These are phyloP conservation scores for Phytophthora brassicae DNA, from an alignment of 352 stramenopile species.

Conservation along the genomic window DNA sequence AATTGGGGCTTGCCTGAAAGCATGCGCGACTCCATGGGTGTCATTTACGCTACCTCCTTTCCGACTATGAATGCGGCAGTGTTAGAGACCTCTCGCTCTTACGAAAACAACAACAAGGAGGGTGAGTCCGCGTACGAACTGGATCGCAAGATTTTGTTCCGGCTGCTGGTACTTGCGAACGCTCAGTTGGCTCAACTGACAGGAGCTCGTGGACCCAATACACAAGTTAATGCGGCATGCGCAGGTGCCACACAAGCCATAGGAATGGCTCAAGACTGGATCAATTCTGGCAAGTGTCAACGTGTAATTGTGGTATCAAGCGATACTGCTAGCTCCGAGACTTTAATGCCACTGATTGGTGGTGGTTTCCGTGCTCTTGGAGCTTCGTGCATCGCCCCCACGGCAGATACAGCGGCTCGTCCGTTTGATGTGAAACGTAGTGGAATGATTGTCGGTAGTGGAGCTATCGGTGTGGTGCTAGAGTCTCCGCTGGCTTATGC, in stretches of 20 bases:
- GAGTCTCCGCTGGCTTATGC: constrained; percentile 51
- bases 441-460: constrained; percentile 94
- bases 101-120: constrained; percentile 25
- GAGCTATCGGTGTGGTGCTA: constrained; percentile 83
- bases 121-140: constrained; percentile 78
- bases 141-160: constrained; percentile 97
- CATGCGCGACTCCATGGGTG: constrained; percentile 86
- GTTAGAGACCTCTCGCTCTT: constrained; percentile 87
- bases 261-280: constrained; percentile 94
- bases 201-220: constrained; percentile 94
- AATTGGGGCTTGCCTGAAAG: constrained; percentile 90
- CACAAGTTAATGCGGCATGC: constrained; percentile 96
- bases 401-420: constrained; percentile 75
- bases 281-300: constrained; percentile 89
- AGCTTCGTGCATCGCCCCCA: constrained; percentile 86
- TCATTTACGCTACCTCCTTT: constrained; percentile 96
- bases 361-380: constrained; percentile 94
- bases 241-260: constrained; percentile 93
- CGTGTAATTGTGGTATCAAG: constrained; percentile 95
- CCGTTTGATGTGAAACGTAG: constrained; percentile 93
- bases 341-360: constrained; percentile 93
- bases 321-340: constrained; percentile 90
- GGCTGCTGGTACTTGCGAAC: constrained; percentile 94
- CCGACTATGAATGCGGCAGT: constrained; percentile 94
- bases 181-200: constrained; percentile 95